Evolutionary conservation across 1,139 yeast genomes (phyloP).

Genomic region (Pichia sp.): DNA sequence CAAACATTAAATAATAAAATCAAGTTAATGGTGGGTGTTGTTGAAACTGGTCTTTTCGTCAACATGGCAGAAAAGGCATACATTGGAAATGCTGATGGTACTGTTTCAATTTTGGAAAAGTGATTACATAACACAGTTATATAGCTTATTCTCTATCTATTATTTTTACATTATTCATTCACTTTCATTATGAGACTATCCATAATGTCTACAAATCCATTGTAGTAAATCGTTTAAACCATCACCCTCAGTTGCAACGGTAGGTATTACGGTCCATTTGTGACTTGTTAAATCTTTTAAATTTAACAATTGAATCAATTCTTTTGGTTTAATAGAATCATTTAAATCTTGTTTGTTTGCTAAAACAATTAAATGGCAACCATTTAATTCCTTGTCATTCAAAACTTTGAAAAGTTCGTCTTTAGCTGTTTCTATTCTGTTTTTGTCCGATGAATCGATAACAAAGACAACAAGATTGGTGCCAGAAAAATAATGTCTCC

Average conservation of each 20-base stretch:
- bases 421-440: constrained; percentile 70
- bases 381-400: constrained; percentile 70
- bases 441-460: constrained; percentile 70
- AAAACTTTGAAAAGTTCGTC: constrained; percentile 72
- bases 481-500: constrained; percentile 95
- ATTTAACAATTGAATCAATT: constrained; percentile 51
- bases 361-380: constrained; percentile 71
- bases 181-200: no score
- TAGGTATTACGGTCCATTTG: constrained; percentile 70
- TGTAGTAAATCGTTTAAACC: constrained; percentile 68
- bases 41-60: constrained; percentile 89
- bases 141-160: no score
- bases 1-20: constrained; percentile 50
- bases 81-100: constrained; percentile 53
- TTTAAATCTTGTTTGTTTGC: constrained; percentile 85
- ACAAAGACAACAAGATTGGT: constrained; percentile 92
- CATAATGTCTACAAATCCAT: constrained; percentile 45
- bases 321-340: constrained; percentile 57
- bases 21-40: constrained; percentile 83
- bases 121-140: no score
- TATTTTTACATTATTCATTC: no score
- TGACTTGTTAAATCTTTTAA: constrained; percentile 47
- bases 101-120: constrained; percentile 17
- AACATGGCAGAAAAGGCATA: constrained; percentile 71
- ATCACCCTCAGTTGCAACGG: constrained; percentile 67